Evolutionary conservation across 805 yeast species (phyloP), one percentile per base, ranked within the genome.

Genomic region (Blastobotrys terrestris): DNA sequence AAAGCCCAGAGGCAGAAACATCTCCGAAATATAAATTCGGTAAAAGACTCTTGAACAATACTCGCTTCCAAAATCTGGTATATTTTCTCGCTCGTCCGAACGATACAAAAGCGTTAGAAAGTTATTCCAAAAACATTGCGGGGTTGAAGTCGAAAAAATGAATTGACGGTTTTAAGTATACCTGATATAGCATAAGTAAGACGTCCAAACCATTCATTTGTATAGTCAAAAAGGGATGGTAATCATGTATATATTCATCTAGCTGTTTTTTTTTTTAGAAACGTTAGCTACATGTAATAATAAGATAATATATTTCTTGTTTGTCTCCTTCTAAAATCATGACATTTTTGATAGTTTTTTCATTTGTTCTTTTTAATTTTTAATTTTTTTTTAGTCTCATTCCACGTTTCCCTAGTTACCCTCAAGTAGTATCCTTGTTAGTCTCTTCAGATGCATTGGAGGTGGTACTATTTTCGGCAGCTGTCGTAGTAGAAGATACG

Each of bases 1-100:
- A 8, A 6, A 26, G 35, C 11, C 35, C 35, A 5, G 35, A 41
- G 20, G 6, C 19, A 20, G 19, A 16, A 15, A 13, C n/a, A 15
- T 41, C 7, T 20, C 20, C 16, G 3, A 7, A 41, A 15, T 15
- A 15, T 16, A 8, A 11, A 41, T 18, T 41, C 20, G 44, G 19
- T 20, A 15, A 41, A 14, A 14, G 20, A 6, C 20, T 15, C 11
- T 8, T 41, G 20, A 18, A 6, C 20, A 8, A 26, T 26, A 11
- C 43, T 21, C 43, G 40, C 7, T 46, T 14, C 40, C 44, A 20
- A 8, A 40, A 39, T 16, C 21, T 48, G 22, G 6, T 48, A 6
- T 48, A 48, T 18, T 48, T 48, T 22, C 21, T 48, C 14, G 39
- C 50, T 26, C 50, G 31, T 39, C 46, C 46, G 7, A 45, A 50